phyloP scores from a whole-genome alignment of 2,329 filamentous ascomycete genomes.

The Ascocoryne sarcoides region DNA sequence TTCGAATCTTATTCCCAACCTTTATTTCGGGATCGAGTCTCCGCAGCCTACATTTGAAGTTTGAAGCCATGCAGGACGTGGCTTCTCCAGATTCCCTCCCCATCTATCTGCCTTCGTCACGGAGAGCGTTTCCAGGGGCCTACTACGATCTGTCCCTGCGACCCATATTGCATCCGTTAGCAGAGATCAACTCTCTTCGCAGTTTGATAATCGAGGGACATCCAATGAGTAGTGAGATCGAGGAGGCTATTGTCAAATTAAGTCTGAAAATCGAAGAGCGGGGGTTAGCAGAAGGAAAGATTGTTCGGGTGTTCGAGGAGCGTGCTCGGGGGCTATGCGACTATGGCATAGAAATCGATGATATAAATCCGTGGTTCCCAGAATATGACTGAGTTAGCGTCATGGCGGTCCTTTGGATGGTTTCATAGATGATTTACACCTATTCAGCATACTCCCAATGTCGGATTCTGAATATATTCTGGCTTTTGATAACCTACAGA shows the following conservation, averaged over 20 bases:
- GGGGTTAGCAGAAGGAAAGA: too few species aligned
- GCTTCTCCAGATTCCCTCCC: neutral
- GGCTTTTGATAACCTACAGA: too few species aligned
- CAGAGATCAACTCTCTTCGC: neutral
- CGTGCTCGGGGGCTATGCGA: too few species aligned
- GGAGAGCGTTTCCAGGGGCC: neutral
- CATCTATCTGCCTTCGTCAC: neutral
- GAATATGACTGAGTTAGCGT: too few species aligned
- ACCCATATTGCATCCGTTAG: slow-evolving; percentile 1
- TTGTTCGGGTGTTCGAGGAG: too few species aligned
- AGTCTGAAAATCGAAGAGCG: neutral
- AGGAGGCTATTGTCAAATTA: neutral
- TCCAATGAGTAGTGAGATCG: neutral
- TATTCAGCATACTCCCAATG: too few species aligned
- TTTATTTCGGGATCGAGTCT: neutral
- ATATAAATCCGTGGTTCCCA: too few species aligned
- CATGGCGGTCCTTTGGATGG: too few species aligned
- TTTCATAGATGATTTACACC: too few species aligned
- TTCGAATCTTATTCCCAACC: neutral
- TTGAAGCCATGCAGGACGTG: neutral
- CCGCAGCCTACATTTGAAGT: neutral
- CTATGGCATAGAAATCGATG: too few species aligned
- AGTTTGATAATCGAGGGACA: neutral
- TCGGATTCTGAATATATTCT: too few species aligned
- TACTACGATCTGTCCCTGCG: neutral